Conservation (phyloP, 495 filamentous ascomycete genomes). For the Ramalina intermedia region DNA sequence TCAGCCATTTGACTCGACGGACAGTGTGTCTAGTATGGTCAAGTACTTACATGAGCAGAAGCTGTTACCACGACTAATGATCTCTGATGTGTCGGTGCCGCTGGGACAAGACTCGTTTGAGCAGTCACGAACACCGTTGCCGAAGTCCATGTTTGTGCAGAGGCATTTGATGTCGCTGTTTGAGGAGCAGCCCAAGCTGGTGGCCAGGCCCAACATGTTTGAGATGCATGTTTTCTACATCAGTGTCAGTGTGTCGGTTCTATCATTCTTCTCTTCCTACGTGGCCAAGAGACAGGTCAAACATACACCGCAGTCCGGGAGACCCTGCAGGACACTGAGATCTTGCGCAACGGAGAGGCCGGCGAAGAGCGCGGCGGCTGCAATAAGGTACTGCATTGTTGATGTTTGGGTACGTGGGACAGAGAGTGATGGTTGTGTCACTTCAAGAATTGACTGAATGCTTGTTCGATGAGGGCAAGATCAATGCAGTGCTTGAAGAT, state of each 20-base stretch:
- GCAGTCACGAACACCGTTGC: conserved; percentile 69
- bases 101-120: conserved; percentile 45
- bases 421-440: neutral
- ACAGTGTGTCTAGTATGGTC: conserved; percentile 12
- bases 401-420: neutral
- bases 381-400: conserved; percentile 10
- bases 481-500: neutral
- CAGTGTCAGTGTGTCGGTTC: no score
- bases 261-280: no score
- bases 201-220: conserved; percentile 56
- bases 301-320: conserved; percentile 16
- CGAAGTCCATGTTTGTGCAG: conserved; percentile 53
- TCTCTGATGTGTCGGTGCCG: conserved; percentile 2
- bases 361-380: conserved; percentile 11
- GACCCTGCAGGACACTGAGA: conserved; percentile 6
- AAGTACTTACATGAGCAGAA: conserved; percentile 20
- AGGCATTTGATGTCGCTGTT: conserved; percentile 47
- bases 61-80: conserved; percentile 11
- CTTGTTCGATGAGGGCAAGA: neutral
- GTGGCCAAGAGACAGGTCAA: neutral
- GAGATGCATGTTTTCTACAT: conserved; percentile 50
- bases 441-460: neutral
- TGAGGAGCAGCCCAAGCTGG: conserved; percentile 36
- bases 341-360: conserved; percentile 10
- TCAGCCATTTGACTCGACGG: conserved; percentile 4